Base-by-base conservation (phyloP, 2,329 filamentous ascomycete species). In the Claviceps quebecensis region DNA sequence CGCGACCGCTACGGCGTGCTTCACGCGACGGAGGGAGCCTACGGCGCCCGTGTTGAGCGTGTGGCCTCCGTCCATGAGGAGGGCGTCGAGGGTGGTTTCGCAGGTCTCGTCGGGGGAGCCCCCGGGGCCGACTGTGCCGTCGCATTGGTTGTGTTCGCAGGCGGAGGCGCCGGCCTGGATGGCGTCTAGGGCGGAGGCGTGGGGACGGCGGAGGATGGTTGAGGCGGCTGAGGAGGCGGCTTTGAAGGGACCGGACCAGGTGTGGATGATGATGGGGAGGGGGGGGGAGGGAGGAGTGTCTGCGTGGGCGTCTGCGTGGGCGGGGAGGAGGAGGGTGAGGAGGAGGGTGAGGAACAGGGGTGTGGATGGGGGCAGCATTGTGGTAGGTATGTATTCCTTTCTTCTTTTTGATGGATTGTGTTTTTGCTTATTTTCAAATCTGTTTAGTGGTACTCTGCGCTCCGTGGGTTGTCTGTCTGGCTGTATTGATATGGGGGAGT, bases 51-150 rank as follows among this genome's bases (percentile, higher is more conserved):
- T 67, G 16, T 76, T 75, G 64, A 79, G 40, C 2, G 19, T 68
- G n/a, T 67, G 73, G 0, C 61, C 63, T 29, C 76, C 75, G 59
- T 79, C 75, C 70, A 78, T 78, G 60, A 79, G 70, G 66, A 79
- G 69, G n/a, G 76, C 75, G 61, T 79, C 76, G 14, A 79, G 72
- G 0, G 75, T 78, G 3, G 76, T 78, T 64, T 78, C 76, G 63
- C 76, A 79, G 36, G 63, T 60, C 59, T 79, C 76, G 55, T 77
- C 75, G 0, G 75, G 74, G 2, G 74, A 77, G 7, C 76, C 75
- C 50, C 75, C 75, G 56, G 65, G 77, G 49, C 76, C 76, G 39
- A 79, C 76, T 39, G 69, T 76, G 47, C 71, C 70, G 58, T 78
- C 75, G 63, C 76, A 79, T 55, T 73, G 75, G 48, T 70, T 68